Conservation (phyloP, 495 filamentous ascomycete species). For the Penicillium waksmanii region DNA sequence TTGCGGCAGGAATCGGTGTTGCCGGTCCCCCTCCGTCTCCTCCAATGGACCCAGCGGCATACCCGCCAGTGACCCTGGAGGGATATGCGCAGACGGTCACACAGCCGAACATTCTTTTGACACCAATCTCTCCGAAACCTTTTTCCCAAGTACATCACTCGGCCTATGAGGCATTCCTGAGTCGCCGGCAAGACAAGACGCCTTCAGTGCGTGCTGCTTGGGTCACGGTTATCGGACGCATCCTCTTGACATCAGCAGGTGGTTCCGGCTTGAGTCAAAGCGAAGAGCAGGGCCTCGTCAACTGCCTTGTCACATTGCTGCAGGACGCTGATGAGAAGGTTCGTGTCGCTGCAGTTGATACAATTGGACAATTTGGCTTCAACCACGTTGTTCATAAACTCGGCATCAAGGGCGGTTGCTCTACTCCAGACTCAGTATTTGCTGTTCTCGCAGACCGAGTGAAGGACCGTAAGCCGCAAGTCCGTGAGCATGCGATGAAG, state of each 20-base stretch:
- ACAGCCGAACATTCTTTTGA: slow-evolving; percentile 70
- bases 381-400: slow-evolving; percentile 79
- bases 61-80: slow-evolving; percentile 72
- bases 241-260: slow-evolving; percentile 81
- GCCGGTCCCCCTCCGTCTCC: slow-evolving; percentile 78
- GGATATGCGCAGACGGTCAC: slow-evolving; percentile 54
- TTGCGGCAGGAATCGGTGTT: slow-evolving; percentile 88
- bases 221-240: slow-evolving; percentile 82
- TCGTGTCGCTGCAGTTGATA: slow-evolving; percentile 80
- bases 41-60: slow-evolving; percentile 74
- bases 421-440: slow-evolving; percentile 70
- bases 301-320: slow-evolving; percentile 76
- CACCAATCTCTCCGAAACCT: slow-evolving; percentile 78
- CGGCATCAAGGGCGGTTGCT: slow-evolving; percentile 70
- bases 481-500: slow-evolving; percentile 84
- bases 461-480: slow-evolving; percentile 79
- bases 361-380: slow-evolving; percentile 76
- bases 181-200: slow-evolving; percentile 83
- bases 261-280: slow-evolving; percentile 78
- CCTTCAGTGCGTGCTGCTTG: slow-evolving; percentile 78
- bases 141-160: slow-evolving; percentile 78
- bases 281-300: slow-evolving; percentile 74
- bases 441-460: slow-evolving; percentile 82
- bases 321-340: slow-evolving; percentile 90
- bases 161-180: slow-evolving; percentile 80